Evolutionary conservation across 371 early-diverging fungal genomes (phyloP).

Genomic region (Haplosporangium sp.): DNA sequence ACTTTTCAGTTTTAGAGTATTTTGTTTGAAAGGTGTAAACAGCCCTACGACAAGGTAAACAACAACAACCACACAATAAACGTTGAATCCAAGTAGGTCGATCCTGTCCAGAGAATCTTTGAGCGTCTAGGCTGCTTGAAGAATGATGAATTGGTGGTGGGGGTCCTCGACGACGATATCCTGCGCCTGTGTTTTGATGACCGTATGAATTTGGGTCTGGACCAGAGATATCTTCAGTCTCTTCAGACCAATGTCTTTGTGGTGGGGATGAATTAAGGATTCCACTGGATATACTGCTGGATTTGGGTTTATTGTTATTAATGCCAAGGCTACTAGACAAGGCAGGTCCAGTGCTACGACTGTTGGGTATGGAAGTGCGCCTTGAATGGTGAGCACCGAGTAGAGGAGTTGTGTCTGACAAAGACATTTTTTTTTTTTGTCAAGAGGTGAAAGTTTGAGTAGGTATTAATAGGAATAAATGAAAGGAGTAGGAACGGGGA

Average conservation of each 20-base stretch:
- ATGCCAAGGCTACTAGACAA: background rate
- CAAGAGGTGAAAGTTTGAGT: too few species aligned
- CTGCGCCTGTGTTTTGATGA: slow-evolving; percentile 46
- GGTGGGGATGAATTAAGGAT: slow-evolving; percentile 2
- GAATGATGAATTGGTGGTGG: slow-evolving; percentile 26
- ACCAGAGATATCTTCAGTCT: slow-evolving; percentile 47
- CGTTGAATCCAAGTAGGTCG: slow-evolving; percentile 36
- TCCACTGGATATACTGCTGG: background rate
- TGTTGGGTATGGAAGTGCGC: slow-evolving; percentile 22
- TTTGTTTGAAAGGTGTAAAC: slow-evolving; percentile 17
- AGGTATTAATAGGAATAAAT: too few species aligned
- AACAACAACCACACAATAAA: slow-evolving; percentile 39
- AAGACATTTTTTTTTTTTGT: slow-evolving; percentile 21
- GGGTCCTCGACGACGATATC: slow-evolving; percentile 45
- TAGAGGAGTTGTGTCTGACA: slow-evolving; percentile 49
- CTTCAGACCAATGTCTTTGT: slow-evolving; percentile 54
- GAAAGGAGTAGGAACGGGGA: too few species aligned
- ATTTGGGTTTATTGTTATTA: slow-evolving; percentile 1
- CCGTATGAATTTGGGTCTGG: slow-evolving; percentile 44
- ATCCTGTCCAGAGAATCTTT: slow-evolving; percentile 49
- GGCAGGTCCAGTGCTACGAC: slow-evolving; percentile 5
- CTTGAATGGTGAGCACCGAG: slow-evolving; percentile 20
- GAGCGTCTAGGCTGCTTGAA: slow-evolving; percentile 39
- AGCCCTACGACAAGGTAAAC: slow-evolving; percentile 33
- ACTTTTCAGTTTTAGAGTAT: slow-evolving; percentile 34